Evolutionary conservation across 306 rosid genomes (phyloP).

Genomic region (Casuarina equisetifolia): DNA sequence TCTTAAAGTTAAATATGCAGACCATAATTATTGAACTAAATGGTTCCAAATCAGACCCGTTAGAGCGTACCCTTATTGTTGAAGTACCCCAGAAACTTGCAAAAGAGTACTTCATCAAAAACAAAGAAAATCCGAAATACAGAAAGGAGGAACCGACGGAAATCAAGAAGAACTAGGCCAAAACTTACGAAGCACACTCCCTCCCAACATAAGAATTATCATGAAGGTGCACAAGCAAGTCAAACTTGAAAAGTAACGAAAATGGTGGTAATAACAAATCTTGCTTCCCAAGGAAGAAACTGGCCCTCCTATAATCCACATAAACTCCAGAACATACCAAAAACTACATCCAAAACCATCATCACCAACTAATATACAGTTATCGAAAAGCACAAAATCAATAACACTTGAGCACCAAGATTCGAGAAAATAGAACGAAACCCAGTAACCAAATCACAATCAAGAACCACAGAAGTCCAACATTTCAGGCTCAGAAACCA

Average conservation of each 20-base stretch:
- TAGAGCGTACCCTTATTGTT: background rate
- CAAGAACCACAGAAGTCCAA: background rate
- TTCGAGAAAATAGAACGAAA: background rate
- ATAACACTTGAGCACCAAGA: background rate
- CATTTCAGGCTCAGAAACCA: background rate
- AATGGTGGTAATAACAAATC: background rate
- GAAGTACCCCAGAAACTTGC: background rate
- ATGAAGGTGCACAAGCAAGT: background rate
- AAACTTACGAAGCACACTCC: background rate
- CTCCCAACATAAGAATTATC: background rate
- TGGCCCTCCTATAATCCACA: background rate
- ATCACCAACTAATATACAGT: background rate
- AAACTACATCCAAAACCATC: conserved; percentile 1
- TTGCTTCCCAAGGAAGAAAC: background rate
- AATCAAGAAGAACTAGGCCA: background rate
- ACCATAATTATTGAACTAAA: background rate
- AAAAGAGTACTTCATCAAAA: background rate
- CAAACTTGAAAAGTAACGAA: background rate
- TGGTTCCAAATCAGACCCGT: background rate
- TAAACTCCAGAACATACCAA: background rate
- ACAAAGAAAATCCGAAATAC: no score
- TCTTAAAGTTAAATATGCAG: background rate
- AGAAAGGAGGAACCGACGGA: no score
- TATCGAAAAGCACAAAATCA: background rate
- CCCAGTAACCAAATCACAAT: conserved; percentile 2